Evolutionary conservation across 225 moss, liverwort and hornwort species (phyloP).

Genomic region (Rhytidiadelphus loreus): DNA sequence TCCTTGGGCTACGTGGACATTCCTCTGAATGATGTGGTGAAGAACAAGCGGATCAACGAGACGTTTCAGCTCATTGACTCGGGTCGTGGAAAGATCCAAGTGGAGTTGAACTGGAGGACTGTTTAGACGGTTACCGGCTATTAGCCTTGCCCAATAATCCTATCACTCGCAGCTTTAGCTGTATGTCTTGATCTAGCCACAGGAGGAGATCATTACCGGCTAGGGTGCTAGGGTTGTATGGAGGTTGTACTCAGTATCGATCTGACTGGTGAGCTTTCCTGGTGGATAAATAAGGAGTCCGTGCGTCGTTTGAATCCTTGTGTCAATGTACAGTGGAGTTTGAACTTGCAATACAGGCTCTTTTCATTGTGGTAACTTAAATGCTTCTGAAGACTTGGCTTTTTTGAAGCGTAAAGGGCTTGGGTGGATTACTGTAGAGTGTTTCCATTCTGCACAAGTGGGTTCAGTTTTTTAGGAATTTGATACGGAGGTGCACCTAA

Average conservation of each 20-base stretch:
- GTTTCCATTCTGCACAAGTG: neutral
- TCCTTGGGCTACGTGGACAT: constrained; percentile 80
- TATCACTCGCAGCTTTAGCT: neutral
- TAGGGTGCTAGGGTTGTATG: neutral
- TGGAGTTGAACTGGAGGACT: constrained; percentile 81
- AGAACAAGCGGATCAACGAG: constrained; percentile 87
- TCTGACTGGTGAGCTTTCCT: neutral
- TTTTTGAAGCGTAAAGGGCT: too few relatives aligned
- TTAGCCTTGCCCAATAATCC: neutral
- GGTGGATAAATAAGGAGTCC: neutral
- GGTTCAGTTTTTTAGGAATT: neutral
- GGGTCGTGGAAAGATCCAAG: constrained; percentile 61
- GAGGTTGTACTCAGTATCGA: neutral
- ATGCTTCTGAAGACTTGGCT: neutral
- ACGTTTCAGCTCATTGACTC: constrained; percentile 69
- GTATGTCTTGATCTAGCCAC: neutral
- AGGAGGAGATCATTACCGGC: neutral
- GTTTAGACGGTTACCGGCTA: neutral
- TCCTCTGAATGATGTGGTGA: constrained; percentile 72
- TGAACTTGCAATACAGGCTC: neutral
- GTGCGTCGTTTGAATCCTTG: constrained; percentile 1
- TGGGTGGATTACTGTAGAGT: neutral
- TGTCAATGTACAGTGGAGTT: neutral
- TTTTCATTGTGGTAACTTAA: neutral
- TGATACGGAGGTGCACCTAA: too few relatives aligned